Evolutionary conservation across 1,139 yeast species (phyloP).

Genomic region (Geotrichum fermentans): DNA sequence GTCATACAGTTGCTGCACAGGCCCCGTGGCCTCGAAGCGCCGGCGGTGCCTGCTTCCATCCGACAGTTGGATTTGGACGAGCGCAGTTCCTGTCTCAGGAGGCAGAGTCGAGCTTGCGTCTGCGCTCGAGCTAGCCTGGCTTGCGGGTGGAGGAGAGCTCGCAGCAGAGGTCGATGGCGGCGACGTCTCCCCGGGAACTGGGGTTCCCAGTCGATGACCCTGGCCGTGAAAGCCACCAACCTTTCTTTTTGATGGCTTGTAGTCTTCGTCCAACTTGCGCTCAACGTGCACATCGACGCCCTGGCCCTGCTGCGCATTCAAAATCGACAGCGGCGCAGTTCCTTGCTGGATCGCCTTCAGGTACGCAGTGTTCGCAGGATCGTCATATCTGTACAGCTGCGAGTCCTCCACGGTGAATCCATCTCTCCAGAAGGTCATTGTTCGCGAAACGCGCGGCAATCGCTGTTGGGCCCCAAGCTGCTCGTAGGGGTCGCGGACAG

Average conservation of each 20-base stretch:
- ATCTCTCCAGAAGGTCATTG: slow-evolving; percentile 90
- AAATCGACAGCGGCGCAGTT: slow-evolving; percentile 81
- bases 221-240: slow-evolving; percentile 70
- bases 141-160: slow-evolving; percentile 19
- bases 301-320: slow-evolving; percentile 84
- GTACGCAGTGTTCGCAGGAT: slow-evolving; percentile 74
- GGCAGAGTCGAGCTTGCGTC: slow-evolving; percentile 29
- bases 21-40: slow-evolving; percentile 59
- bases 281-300: slow-evolving; percentile 92
- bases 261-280: slow-evolving; percentile 77
- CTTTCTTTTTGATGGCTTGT: slow-evolving; percentile 62
- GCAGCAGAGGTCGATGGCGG: slow-evolving; percentile 27
- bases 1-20: slow-evolving; percentile 64
- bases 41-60: slow-evolving; percentile 69
- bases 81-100: slow-evolving; percentile 56
- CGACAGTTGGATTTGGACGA: slow-evolving; percentile 79
- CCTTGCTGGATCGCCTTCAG: slow-evolving; percentile 81
- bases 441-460: slow-evolving; percentile 38
- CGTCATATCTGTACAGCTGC: slow-evolving; percentile 77
- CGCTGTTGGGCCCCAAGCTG: slow-evolving; percentile 6
- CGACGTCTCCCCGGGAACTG: slow-evolving; percentile 64
- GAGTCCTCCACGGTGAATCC: slow-evolving; percentile 96
- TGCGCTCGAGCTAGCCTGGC: slow-evolving; percentile 19
- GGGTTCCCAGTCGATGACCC: slow-evolving; percentile 90
- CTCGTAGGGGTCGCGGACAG: slow-evolving; percentile 15